A percentile compares a stretch with the other conserved stretches of the same genome.
These are phyloP conservation scores for Lyophyllum atratum DNA, from an alignment of 768 basidiomycete species.

Conservation along the genomic window DNA sequence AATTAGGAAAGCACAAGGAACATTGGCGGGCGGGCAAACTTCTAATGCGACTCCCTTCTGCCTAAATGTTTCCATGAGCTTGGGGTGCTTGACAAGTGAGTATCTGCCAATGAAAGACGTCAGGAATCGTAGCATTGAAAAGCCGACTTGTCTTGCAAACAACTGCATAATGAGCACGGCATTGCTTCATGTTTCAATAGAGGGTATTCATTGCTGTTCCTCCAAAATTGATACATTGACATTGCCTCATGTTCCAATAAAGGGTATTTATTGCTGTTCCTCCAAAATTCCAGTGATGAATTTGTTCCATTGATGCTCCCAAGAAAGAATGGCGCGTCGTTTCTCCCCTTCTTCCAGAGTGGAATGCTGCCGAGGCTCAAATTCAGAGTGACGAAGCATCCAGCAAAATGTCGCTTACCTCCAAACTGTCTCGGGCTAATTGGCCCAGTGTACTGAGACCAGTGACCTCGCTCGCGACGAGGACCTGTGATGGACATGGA, in stretches of 20 bases:
- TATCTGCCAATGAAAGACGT: too few relatives aligned
- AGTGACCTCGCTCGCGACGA: constrained; percentile 69
- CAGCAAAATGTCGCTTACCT: constrained; percentile 42
- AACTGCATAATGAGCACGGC: too few relatives aligned
- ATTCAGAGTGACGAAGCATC: neutral
- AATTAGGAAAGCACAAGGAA: neutral
- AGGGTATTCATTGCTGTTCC: too few relatives aligned
- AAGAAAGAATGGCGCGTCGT: constrained; percentile 29
- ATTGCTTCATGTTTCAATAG: too few relatives aligned
- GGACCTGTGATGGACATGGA: constrained; percentile 39
- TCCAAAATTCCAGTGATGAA: constrained; percentile 14
- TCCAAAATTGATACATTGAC: too few relatives aligned
- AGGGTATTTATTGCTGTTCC: neutral
- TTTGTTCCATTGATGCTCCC: constrained; percentile 18
- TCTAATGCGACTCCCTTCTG: constrained; percentile 67
- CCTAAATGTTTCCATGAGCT: constrained; percentile 65
- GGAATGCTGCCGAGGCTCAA: constrained; percentile 44
- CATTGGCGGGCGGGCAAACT: constrained; percentile 74
- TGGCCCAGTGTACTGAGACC: constrained; percentile 63
- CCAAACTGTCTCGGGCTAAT: constrained; percentile 66
- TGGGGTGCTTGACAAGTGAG: constrained; percentile 77
- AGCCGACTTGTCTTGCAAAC: too few relatives aligned
- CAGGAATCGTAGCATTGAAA: too few relatives aligned
- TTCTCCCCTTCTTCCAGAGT: constrained; percentile 52
- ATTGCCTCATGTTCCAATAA: too few relatives aligned